Percentiles rank a stretch among this genome's conserved stretches.
phyloP scores from a whole-genome alignment of 1,139 yeast genomes.

The Zygosaccharomyces pseudobailii region DNA sequence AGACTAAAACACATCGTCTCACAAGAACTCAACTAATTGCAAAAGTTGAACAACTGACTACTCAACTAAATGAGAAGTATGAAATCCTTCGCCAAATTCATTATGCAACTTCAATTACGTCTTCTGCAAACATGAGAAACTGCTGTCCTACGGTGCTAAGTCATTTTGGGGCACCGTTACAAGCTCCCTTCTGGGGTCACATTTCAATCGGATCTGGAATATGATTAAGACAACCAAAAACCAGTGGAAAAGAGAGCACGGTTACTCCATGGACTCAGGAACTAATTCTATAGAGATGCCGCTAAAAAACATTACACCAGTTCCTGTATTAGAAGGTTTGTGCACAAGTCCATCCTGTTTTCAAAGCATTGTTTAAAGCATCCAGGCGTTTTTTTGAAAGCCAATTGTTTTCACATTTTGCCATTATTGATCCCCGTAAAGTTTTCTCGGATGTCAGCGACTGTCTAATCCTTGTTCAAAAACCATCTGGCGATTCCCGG shows the following conservation, averaged over 20 bases:
- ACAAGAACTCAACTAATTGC: slow-evolving; percentile 1
- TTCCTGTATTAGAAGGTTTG: too few relatives aligned
- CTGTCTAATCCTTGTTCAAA: too few relatives aligned
- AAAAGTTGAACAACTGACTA: slow-evolving; percentile 1
- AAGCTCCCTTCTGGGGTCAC: background rate
- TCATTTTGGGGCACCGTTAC: slow-evolving; percentile 1
- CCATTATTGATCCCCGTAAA: slow-evolving; percentile 2
- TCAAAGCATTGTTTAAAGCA: too few relatives aligned
- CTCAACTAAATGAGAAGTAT: background rate
- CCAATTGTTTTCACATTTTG: background rate
- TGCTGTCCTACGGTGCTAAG: slow-evolving; percentile 2
- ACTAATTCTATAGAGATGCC: too few relatives aligned
- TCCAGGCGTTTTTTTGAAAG: slow-evolving; percentile 2
- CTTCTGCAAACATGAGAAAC: slow-evolving; percentile 1
- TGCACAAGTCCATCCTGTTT: too few relatives aligned
- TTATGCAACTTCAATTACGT: slow-evolving; percentile 1
- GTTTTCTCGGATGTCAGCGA: background rate
- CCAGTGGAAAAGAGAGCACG: slow-evolving; percentile 4
- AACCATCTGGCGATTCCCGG: background rate
- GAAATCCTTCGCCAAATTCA: background rate
- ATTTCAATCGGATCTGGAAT: slow-evolving; percentile 1
- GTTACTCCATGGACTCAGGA: background rate
- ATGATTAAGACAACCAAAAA: background rate
- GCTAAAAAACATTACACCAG: too few relatives aligned
- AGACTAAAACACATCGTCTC: background rate